Conservation (phyloP, 495 filamentous ascomycete species). For the Astrothelium subdiscretum region DNA sequence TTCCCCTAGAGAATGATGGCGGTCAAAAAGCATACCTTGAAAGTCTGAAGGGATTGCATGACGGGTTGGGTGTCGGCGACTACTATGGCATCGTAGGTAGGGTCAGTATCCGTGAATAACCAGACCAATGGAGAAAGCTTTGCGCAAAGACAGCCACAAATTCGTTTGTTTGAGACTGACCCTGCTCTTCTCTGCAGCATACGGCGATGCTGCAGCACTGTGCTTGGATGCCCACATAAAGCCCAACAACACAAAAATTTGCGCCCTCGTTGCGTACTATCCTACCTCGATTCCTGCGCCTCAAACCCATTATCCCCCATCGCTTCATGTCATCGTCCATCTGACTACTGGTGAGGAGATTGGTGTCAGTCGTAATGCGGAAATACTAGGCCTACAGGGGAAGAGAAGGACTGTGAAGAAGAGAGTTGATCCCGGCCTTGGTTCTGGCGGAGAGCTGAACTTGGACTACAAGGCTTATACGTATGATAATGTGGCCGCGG, state of each 20-base stretch:
- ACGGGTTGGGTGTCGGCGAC: constrained; percentile 25
- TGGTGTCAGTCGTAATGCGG: constrained; percentile 27
- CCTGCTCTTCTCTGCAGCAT: constrained; percentile 17
- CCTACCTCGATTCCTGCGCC: constrained; percentile 17
- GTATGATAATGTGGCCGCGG: constrained; percentile 25
- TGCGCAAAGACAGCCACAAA: too few species aligned
- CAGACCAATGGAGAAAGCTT: not conserved
- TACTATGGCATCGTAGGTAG: constrained; percentile 32
- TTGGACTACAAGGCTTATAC: constrained; percentile 35
- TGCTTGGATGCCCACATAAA: constrained; percentile 26
- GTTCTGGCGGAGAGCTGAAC: constrained; percentile 37
- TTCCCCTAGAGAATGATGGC: constrained; percentile 42
- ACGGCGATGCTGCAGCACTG: constrained; percentile 27
- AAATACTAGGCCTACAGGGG: constrained; percentile 53
- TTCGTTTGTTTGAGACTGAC: constrained; percentile 4
- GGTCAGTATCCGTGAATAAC: not conserved
- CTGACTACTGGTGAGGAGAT: constrained; percentile 25
- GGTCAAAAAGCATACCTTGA: constrained; percentile 36
- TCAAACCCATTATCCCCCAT: constrained; percentile 24
- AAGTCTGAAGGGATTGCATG: constrained; percentile 32
- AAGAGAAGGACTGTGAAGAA: constrained; percentile 40
- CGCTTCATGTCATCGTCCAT: constrained; percentile 36
- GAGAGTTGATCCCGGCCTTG: constrained; percentile 41
- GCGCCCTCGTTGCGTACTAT: constrained; percentile 33
- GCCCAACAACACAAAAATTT: constrained; percentile 32